A percentile compares a stretch with the other conserved stretches of the same genome.
These are phyloP conservation scores for Monascus purpureus DNA, from an alignment of 495 filamentous ascomycete species.

Conservation along the genomic window DNA sequence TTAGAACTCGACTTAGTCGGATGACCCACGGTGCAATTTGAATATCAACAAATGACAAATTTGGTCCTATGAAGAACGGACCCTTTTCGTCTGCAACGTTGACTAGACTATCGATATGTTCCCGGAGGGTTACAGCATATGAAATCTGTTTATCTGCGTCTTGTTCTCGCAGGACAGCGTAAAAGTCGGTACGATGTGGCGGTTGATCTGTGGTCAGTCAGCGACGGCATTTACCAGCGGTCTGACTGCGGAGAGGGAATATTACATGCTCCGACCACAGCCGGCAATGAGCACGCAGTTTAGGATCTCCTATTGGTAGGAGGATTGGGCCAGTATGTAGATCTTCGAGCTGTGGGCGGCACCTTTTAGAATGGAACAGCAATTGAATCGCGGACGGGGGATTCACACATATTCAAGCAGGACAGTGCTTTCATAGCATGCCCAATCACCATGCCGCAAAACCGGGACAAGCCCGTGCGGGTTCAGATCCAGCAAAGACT, in stretches of 20 bases:
- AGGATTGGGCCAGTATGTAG: slow-evolving; percentile 45
- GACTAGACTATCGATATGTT: slow-evolving; percentile 59
- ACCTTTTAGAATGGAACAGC: not conserved
- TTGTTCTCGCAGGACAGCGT: slow-evolving; percentile 59
- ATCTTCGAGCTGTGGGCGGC: slow-evolving; percentile 55
- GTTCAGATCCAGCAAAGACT: slow-evolving; percentile 67
- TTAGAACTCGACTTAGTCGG: slow-evolving; percentile 57
- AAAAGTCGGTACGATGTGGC: slow-evolving; percentile 74
- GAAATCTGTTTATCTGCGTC: slow-evolving; percentile 48
- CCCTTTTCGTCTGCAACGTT: slow-evolving; percentile 55
- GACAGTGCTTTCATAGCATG: slow-evolving; percentile 74
- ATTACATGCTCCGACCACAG: slow-evolving; percentile 81
- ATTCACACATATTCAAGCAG: slow-evolving; percentile 72
- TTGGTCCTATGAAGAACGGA: slow-evolving; percentile 67
- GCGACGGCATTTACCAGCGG: not conserved
- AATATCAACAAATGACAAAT: slow-evolving; percentile 69
- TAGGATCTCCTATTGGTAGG: slow-evolving; percentile 50
- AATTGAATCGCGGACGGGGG: not conserved
- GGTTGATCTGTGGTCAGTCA: slow-evolving; percentile 51
- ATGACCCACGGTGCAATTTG: slow-evolving; percentile 83
- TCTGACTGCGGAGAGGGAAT: not conserved
- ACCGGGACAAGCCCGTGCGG: slow-evolving; percentile 81
- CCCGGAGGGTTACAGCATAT: slow-evolving; percentile 48
- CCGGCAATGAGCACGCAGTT: slow-evolving; percentile 62
- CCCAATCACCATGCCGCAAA: slow-evolving; percentile 73